Conservation (phyloP, 2,329 filamentous ascomycete species). For the Hypoxylon sp. region DNA sequence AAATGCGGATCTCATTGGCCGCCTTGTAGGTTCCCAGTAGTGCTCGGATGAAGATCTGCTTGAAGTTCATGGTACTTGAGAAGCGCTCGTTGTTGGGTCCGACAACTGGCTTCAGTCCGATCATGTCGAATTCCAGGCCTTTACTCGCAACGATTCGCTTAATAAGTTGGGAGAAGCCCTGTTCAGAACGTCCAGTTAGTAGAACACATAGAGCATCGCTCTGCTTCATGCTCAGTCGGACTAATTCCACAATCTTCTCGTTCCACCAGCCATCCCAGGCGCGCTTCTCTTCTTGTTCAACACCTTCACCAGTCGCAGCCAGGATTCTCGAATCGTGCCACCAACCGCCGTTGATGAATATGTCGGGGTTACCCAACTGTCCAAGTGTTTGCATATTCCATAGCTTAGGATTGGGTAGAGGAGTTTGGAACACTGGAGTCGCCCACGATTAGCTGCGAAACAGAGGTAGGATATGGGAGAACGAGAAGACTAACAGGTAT, state of each 20-base stretch:
- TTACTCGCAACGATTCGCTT: conserved; percentile 84
- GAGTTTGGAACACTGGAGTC: conserved; percentile 84
- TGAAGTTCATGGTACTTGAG: conserved; percentile 88
- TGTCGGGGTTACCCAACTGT: conserved; percentile 79
- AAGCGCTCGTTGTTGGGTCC: conserved; percentile 86
- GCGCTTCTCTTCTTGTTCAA: conserved; percentile 82
- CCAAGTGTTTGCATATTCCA: conserved; percentile 87
- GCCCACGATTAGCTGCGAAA: conserved; percentile 28
- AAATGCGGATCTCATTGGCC: conserved; percentile 85
- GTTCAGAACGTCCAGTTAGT: conserved; percentile 86
- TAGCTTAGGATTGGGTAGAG: conserved; percentile 87
- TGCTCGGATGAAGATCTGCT: conserved; percentile 84
- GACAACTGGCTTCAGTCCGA: conserved; percentile 86
- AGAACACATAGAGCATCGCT: conserved; percentile 87
- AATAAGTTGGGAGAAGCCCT: conserved; percentile 81
- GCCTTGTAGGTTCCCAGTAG: conserved; percentile 87
- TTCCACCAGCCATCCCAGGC: conserved; percentile 98
- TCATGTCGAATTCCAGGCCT: conserved; percentile 86
- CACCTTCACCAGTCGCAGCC: conserved; percentile 84
- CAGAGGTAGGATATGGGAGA: not conserved
- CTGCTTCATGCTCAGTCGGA: conserved; percentile 83
- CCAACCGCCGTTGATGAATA: conserved; percentile 89
- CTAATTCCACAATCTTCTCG: conserved; percentile 85
- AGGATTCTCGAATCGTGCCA: conserved; percentile 95
- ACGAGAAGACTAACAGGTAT: conserved; percentile 75